phyloP scores from a whole-genome alignment of 768 basidiomycete genomes.

The Austroboletus eburneus region DNA sequence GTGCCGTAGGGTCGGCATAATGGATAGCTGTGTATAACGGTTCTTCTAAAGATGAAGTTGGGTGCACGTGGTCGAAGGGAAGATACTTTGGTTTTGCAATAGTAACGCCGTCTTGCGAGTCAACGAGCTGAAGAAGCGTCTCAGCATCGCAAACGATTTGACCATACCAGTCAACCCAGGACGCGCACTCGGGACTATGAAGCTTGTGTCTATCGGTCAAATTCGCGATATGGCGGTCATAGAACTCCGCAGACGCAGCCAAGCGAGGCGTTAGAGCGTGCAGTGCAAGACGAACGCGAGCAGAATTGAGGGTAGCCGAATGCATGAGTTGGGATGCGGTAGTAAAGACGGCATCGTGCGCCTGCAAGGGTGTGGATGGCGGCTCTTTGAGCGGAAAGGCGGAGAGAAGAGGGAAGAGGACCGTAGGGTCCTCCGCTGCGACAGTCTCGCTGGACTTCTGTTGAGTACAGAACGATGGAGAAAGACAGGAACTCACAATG shows the following conservation, averaged over 20 bases:
- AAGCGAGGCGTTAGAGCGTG: conserved; percentile 78
- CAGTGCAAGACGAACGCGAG: conserved; percentile 71
- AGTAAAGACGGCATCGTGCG: conserved; percentile 39
- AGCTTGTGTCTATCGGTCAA: conserved; percentile 26
- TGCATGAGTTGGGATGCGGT: conserved; percentile 43
- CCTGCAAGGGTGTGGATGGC: conserved; percentile 40
- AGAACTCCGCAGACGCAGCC: conserved; percentile 79
- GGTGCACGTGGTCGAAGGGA: conserved; percentile 76
- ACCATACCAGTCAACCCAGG: conserved; percentile 88
- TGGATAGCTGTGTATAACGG: conserved; percentile 69
- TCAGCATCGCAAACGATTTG: conserved; percentile 64
- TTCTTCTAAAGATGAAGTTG: conserved; percentile 41
- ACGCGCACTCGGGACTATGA: conserved; percentile 41
- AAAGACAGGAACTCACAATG: conserved; percentile 21
- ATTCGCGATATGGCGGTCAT: conserved; percentile 37
- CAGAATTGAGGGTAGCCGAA: conserved; percentile 45
- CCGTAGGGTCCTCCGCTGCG: conserved; percentile 61
- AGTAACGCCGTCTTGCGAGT: conserved; percentile 38
- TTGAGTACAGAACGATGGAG: conserved; percentile 1
- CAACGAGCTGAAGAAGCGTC: conserved; percentile 49
- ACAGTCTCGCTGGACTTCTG: conserved; percentile 70
- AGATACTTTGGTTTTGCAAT: conserved; percentile 38
- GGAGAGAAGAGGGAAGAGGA: conserved; percentile 72
- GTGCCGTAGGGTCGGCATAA: conserved; percentile 64
- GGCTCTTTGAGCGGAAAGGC: conserved; percentile 52